Base-by-base conservation (phyloP, 164 flowering plant genomes). In the Berberis thunbergii region DNA sequence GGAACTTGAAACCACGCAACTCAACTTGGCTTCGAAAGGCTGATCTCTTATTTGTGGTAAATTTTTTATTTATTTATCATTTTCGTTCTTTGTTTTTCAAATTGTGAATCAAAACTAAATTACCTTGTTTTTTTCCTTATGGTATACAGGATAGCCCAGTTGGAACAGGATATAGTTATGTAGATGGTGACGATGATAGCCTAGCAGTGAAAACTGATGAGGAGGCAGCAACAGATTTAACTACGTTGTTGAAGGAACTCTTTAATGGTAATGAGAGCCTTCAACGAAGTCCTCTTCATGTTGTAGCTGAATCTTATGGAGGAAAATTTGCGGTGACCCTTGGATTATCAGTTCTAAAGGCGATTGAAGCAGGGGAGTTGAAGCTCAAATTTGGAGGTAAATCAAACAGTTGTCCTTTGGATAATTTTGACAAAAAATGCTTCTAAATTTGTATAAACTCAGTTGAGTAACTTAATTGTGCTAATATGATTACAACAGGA, bases 271-370 rank as follows among this genome's bases (percentile, higher is more conserved):
- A 83, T 67, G 60, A 64, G 64, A 78, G 42, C 55, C 78, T 93
- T 1, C 96, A 88, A 61, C 73, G 73, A 63, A 85, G 89, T 63
- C 91, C 90, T 70, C 75, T 88, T 58, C 84, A 70, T 57, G 70
- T 93, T 2, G 90, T 87, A 49, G 96, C 96, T 12, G 96, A 92
- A 76, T 92, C 98, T 69, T 88, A 92, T 73, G 94, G 97, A 10
- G 96, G 98, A 7, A 93, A 88, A 67, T 84, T 46, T 72, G 98
- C 96, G 10, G 97, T 80, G 39, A 88, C 91, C 57, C 77, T 80
- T 50, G 97, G 76, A 44, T 71, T 93, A 62, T 76, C 94, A 40
- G 80, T 76, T 64, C 72, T 80, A 0, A 78, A 81, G 72, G 91
- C 97, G 45, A 82, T 89, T 48, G 72, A 83, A 66, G 75, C 74